These are phyloP conservation scores for Gamsiella multidivaricata DNA, from an alignment of 192 early-diverging fungal species.

Conservation along the genomic window DNA sequence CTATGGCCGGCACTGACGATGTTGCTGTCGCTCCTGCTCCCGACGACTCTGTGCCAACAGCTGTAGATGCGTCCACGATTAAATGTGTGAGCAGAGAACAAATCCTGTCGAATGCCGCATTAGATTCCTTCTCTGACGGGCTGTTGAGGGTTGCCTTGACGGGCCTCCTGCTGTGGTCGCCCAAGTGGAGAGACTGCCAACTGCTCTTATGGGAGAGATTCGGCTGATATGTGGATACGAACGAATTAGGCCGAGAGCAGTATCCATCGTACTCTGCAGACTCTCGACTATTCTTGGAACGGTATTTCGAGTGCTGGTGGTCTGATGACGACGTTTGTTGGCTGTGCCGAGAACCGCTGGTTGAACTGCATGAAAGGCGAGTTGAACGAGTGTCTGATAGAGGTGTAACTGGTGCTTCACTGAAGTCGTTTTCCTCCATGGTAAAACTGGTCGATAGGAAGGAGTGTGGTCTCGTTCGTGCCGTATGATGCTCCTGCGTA, in stretches of 20 bases:
- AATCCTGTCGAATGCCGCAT: slow-evolving; percentile 45
- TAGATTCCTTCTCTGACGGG: slow-evolving; percentile 17
- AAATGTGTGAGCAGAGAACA: slow-evolving; percentile 26
- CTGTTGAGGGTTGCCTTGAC: background rate
- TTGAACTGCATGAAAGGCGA: background rate
- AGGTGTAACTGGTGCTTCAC: background rate
- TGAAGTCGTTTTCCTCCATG: too few relatives aligned
- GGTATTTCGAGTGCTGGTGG: background rate
- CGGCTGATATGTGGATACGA: background rate
- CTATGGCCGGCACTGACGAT: background rate
- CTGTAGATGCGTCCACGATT: slow-evolving; percentile 48
- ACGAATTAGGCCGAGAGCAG: slow-evolving; percentile 5
- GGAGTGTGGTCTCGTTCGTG: too few relatives aligned
- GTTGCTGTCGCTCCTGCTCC: background rate
- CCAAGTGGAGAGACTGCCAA: background rate
- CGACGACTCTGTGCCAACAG: slow-evolving; percentile 25
- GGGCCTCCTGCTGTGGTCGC: background rate
- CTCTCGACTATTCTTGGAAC: background rate
- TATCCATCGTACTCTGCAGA: background rate
- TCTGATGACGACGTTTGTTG: background rate
- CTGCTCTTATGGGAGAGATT: slow-evolving; percentile 1
- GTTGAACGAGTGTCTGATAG: background rate
- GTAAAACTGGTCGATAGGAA: too few relatives aligned
- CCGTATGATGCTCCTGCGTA: background rate
- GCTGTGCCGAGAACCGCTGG: background rate